phyloP scores from a whole-genome alignment of 768 basidiomycete genomes.

The Panaeolus cyanescens region DNA sequence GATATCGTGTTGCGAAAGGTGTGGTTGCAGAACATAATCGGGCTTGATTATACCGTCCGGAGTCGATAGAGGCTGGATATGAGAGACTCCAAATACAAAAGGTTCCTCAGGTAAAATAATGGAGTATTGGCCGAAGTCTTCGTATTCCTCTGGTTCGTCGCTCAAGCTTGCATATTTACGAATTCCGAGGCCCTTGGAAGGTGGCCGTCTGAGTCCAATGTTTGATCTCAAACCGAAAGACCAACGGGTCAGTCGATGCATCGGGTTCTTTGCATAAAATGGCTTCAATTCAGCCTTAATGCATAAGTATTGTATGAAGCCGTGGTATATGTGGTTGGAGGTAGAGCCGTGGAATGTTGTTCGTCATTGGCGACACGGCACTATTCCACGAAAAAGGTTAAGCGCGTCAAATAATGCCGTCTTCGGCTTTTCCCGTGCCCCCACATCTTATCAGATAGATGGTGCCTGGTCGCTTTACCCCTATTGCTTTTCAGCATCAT shows the following conservation, averaged over 20 bases:
- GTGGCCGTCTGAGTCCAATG: not conserved
- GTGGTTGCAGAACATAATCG: constrained; percentile 43
- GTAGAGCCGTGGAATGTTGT: not conserved
- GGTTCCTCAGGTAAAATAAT: constrained; percentile 70
- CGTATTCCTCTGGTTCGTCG: constrained; percentile 14
- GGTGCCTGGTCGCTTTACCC: too few relatives aligned
- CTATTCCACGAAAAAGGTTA: not conserved
- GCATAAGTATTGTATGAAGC: not conserved
- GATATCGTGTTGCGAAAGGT: constrained; percentile 4
- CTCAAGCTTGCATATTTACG: not conserved
- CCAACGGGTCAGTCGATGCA: constrained; percentile 3
- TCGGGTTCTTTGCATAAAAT: not conserved
- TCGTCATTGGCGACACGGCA: not conserved
- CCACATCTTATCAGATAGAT: not conserved
- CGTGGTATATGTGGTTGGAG: not conserved
- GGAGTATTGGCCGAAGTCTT: constrained; percentile 54
- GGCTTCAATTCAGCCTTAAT: not conserved
- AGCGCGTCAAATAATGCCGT: not conserved
- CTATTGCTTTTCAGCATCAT: too few relatives aligned
- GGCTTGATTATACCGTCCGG: constrained; percentile 60
- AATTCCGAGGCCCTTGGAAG: not conserved
- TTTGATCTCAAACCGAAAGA: constrained; percentile 1
- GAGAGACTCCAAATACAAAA: constrained; percentile 61
- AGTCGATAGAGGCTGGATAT: constrained; percentile 58
- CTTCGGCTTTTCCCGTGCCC: not conserved